Evolutionary conservation across 2,329 filamentous ascomycete genomes (phyloP).

Genomic region (Xylaria arbuscula): DNA sequence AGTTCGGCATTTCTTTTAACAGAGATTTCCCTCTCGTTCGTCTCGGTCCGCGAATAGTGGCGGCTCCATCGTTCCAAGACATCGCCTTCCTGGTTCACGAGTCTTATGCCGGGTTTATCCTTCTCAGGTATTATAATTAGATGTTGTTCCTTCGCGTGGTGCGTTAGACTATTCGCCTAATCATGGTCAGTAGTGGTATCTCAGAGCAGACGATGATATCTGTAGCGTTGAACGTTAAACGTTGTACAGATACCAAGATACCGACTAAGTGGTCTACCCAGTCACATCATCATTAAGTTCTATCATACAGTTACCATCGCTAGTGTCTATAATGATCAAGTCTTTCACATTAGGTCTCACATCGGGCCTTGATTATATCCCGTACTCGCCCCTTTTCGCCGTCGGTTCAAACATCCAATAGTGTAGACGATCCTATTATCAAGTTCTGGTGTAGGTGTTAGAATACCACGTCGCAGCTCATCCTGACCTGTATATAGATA

Average conservation of each 20-base stretch:
- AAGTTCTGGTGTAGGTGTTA: not conserved
- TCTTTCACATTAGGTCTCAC: not conserved
- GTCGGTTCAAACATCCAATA: too few species aligned
- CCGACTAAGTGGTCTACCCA: not conserved
- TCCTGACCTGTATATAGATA: too few species aligned
- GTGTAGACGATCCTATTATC: too few species aligned
- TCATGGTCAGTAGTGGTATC: not conserved
- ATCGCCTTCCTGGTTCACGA: slow-evolving; percentile 13
- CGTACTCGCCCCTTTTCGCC: not conserved
- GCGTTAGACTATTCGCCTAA: slow-evolving; percentile 24
- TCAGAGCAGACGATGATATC: not conserved
- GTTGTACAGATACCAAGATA: slow-evolving; percentile 4
- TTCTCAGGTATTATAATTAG: slow-evolving; percentile 8
- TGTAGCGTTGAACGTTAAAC: slow-evolving; percentile 11
- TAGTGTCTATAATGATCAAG: not conserved
- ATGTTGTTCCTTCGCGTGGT: slow-evolving; percentile 4
- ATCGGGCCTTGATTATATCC: not conserved
- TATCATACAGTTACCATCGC: not conserved
- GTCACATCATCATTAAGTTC: not conserved
- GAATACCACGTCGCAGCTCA: not conserved
- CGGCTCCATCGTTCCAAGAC: slow-evolving; percentile 30
- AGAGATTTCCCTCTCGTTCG: slow-evolving; percentile 31
- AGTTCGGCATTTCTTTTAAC: slow-evolving; percentile 46
- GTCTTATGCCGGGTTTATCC: slow-evolving; percentile 19
- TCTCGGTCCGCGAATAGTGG: slow-evolving; percentile 2